phyloP scores from a whole-genome alignment of 257 asterid species.

The Fraxinus cuspidata region DNA sequence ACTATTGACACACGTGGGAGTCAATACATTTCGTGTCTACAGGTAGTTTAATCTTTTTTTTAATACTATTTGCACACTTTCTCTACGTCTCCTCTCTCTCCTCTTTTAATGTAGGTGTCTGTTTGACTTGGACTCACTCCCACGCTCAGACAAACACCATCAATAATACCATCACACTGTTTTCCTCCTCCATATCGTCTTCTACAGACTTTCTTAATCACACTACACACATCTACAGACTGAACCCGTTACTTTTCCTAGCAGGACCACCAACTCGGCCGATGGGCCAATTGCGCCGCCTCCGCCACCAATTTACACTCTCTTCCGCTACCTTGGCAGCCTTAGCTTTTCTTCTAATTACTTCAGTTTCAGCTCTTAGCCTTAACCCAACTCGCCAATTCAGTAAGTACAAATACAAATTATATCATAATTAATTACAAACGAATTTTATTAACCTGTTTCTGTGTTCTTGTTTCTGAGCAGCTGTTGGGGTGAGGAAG shows the following conservation, averaged over 20 bases:
- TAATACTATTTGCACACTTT: background rate
- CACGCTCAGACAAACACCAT: constrained; percentile 41
- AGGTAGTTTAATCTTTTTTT: too few relatives aligned
- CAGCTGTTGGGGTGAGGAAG: constrained; percentile 38
- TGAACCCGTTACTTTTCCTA: background rate
- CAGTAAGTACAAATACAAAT: constrained; percentile 37
- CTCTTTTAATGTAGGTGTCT: constrained; percentile 37
- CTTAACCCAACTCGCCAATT: constrained; percentile 37
- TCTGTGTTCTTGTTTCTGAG: background rate
- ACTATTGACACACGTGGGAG: too few relatives aligned
- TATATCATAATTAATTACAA: background rate
- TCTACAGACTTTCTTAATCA: background rate
- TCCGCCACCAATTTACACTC: constrained; percentile 34
- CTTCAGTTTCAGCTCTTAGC: constrained; percentile 40
- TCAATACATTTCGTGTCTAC: too few relatives aligned
- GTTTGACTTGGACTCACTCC: constrained; percentile 64
- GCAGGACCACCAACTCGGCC: constrained; percentile 22
- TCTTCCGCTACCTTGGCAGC: constrained; percentile 40
- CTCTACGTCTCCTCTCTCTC: constrained; percentile 21
- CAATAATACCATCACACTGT: constrained; percentile 33
- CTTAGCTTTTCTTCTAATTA: constrained; percentile 48
- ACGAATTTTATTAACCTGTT: background rate
- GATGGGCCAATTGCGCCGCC: constrained; percentile 44
- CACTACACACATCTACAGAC: too few relatives aligned
- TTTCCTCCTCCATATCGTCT: constrained; percentile 26